Base-by-base conservation (phyloP, 345 rosid species). In the Limnanthes douglasii region DNA sequence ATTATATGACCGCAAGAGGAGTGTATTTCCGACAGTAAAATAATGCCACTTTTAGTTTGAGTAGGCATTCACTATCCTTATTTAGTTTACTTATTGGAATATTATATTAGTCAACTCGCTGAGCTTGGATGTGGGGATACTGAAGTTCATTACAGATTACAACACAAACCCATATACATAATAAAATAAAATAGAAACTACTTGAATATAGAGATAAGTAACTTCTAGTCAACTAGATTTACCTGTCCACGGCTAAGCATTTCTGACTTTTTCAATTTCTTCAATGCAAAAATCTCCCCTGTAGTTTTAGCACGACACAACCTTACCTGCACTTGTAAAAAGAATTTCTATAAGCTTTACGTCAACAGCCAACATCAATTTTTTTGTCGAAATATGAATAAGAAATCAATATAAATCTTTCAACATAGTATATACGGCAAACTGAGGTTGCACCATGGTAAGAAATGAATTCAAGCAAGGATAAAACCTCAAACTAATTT, bases 161-260 rank as follows among this genome's bases (percentile, higher is more conserved):
- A n/a, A n/a, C 6, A 21, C 3, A 17, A 44, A 7, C 6, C 6
- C 15, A 11, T 14, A n/a, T n/a, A n/a, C n/a, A n/a, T n/a, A n/a
- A 41, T 28, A 28, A 2, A 5, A 11, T 18, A 39, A 29, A 13
- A 7, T 8, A 16, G 18, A 32, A 20, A 24, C 3, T 19, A 9
- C 20, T 12, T 27, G 37, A 33, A 22, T 20, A 14, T 15, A 33
- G 41, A 38, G 8, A 16, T n/a, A 47, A 23, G 16, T 23, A 25
- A 36, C 12, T 7, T 36, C 15, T 18, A 11, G 14, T 39, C 29
- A 11, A 23, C 8, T 34, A n/a, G 33, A 24, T 25, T 61, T 45
- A 83, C 98, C 95, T 90, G 95, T 45, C 98, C 98, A 53, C 98
- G 94, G 63, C 92, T 83, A 65, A 90, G 95, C 98, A 90, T 90